A percentile compares a stretch with the other conserved stretches of the same genome.
phyloP scores from a whole-genome alignment of 2,329 filamentous ascomycete species.

The Purpureocillium lavendulum region DNA sequence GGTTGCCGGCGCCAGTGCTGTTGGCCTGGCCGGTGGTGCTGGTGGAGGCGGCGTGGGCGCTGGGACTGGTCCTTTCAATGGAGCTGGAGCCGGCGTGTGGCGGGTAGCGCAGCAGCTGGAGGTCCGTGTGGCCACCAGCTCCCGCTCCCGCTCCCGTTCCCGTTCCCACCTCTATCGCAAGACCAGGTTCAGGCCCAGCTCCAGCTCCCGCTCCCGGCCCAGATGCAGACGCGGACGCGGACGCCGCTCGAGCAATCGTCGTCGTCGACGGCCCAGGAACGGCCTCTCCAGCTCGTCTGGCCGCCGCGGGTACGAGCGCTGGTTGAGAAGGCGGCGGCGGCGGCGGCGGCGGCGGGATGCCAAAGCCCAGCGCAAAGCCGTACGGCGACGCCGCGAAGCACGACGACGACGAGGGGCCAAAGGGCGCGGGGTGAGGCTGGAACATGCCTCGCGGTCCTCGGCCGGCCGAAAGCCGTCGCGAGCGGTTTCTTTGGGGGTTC shows the following conservation, averaged over 20 bases:
- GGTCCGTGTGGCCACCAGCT: too few relatives aligned
- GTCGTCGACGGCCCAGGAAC: not conserved
- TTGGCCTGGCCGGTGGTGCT: too few relatives aligned
- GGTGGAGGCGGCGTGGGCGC: too few relatives aligned
- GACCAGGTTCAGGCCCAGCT: too few relatives aligned
- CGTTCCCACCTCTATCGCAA: too few relatives aligned
- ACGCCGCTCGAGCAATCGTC: too few relatives aligned
- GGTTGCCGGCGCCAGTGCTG: too few relatives aligned
- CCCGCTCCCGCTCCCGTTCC: too few relatives aligned
- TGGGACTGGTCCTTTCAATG: constrained; percentile 3
- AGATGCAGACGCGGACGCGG: too few relatives aligned
- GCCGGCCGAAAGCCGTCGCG: not conserved
- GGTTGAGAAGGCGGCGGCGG: not conserved
- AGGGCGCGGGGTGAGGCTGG: constrained; percentile 44
- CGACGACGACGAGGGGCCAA: constrained; percentile 28
- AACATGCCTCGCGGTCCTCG: constrained; percentile 34
- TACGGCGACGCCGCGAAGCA: constrained; percentile 25
- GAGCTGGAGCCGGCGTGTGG: not conserved
- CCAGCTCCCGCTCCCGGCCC: too few relatives aligned
- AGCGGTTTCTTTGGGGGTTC: too few relatives aligned
- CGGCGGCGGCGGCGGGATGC: constrained; percentile 9
- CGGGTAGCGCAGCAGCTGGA: too few relatives aligned
- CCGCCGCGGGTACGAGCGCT: not conserved
- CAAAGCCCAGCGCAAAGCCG: constrained; percentile 18
- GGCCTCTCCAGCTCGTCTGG: not conserved